Conservation (phyloP, 116 monocot genomes). For the Dioscorea cayenensis region DNA sequence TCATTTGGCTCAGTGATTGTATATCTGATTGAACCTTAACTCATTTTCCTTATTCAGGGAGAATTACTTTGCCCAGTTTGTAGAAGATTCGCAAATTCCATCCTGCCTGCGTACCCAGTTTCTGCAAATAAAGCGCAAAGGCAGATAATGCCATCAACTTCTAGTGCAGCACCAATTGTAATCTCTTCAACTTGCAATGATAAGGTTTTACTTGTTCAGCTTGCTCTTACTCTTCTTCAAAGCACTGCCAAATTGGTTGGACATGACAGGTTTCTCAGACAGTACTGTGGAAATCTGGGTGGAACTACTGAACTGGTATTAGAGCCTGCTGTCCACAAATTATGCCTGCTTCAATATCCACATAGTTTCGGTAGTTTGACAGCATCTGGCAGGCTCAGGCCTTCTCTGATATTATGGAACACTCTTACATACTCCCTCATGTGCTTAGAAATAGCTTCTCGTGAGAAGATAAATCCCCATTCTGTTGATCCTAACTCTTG, state of each 20-base stretch:
- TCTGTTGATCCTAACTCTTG: constrained; percentile 22
- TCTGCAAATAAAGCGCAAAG: constrained; percentile 11
- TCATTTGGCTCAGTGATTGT: neutral
- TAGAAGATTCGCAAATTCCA: constrained; percentile 86
- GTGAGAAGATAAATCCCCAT: constrained; percentile 33
- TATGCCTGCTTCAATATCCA: constrained; percentile 53
- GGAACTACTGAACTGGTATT: constrained; percentile 31
- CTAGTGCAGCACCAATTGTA: constrained; percentile 3
- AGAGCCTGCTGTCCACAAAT: constrained; percentile 43
- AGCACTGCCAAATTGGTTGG: constrained; percentile 46
- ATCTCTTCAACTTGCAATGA: constrained; percentile 11
- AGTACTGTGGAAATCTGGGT: constrained; percentile 27
- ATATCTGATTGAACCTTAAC: neutral
- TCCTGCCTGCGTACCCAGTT: constrained; percentile 41
- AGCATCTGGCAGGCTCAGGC: constrained; percentile 35
- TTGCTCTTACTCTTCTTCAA: constrained; percentile 66
- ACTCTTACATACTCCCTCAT: constrained; percentile 67
- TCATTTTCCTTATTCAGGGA: constrained; percentile 37
- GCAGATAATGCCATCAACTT: neutral
- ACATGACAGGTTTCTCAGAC: constrained; percentile 28
- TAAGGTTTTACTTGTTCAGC: constrained; percentile 19
- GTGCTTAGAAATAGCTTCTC: constrained; percentile 80
- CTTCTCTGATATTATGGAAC: constrained; percentile 76
- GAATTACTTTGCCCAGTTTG: constrained; percentile 96
- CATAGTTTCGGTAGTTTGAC: constrained; percentile 20